A percentile compares a stretch with the other conserved stretches of the same genome.
Conservation (phyloP, 2,329 filamentous ascomycete genomes). For the Scedosporium aurantiacum region DNA sequence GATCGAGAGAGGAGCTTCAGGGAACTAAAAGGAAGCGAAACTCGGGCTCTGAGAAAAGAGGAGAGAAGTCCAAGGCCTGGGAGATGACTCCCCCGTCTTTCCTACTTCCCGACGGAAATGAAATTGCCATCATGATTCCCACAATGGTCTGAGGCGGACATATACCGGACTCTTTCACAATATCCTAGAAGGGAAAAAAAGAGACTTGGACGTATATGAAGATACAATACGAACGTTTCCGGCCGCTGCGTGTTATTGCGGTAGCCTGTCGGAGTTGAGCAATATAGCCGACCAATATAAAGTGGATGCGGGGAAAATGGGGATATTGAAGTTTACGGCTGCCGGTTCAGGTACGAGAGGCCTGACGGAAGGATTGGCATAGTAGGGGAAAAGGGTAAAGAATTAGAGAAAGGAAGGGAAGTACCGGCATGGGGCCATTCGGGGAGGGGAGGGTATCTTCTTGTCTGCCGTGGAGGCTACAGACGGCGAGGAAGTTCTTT, state of each 20-base stretch:
- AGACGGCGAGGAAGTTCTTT: too few relatives aligned
- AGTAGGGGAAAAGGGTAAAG: neutral
- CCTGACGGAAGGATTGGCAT: neutral
- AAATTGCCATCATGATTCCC: neutral
- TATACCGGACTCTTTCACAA: neutral
- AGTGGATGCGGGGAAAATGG: neutral
- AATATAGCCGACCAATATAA: slow-evolving; percentile 1
- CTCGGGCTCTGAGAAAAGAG: neutral
- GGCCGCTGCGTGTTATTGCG: neutral
- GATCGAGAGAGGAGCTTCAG: neutral
- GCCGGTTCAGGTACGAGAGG: neutral
- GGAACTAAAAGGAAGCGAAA: neutral
- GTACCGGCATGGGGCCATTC: neutral
- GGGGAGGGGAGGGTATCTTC: too few relatives aligned
- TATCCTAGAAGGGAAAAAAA: neutral
- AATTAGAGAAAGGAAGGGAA: too few relatives aligned
- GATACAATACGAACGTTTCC: neutral
- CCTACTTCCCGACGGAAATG: neutral
- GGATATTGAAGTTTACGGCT: neutral
- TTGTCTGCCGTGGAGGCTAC: too few relatives aligned
- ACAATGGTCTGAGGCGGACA: neutral
- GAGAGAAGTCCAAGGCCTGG: neutral
- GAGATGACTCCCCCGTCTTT: neutral
- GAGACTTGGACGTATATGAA: neutral
- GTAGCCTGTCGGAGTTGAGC: neutral